Evolutionary conservation across 148 eudicot species (phyloP), one percentile per base, ranked within the genome.

Genomic region (Dianthus caryophyllus): DNA sequence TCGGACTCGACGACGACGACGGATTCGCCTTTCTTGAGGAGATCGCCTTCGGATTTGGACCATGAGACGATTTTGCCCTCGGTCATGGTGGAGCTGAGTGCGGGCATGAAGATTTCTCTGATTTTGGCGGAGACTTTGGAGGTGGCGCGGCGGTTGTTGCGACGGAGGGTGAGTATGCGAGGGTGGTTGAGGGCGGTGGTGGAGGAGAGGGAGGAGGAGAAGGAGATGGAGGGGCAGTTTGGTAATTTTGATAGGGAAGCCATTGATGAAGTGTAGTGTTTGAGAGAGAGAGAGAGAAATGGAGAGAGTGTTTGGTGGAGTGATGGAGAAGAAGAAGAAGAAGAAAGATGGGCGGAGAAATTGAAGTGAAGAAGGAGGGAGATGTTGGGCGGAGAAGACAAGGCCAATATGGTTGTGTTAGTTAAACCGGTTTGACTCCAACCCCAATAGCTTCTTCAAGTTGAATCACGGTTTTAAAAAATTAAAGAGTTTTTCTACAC

Each of bases 71-170:
- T 88, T 69, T 92, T 92, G 0, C 97, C 97, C 52, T 92, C 97
- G 0, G 97, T 92, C 97, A 92, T 92, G 38, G 97, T 92, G 3
- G 97, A 92, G 75, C 96, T 88, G 14, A 92, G 76, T 0, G 97
- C 97, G 1, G 97, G 97, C 97, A 92, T 92, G 84, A 92, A 92
- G 63, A 92, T 92, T 75, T 92, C 97, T 0, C 96, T 80, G 79
- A 92, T 87, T 84, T 88, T 92, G 48, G 96, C 87, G 30, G 60
- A 69, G 10, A 81, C 41, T 50, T 20, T 63, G 36, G 81, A 20
- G 4, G 61, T 29, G 27, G 24, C 52, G 0, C 67, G 75, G 49
- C 75, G 80, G 48, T 67, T 67, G 10, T 53, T 64, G 25, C 55
- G 48, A 20, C 77, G 68, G 39, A 66, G 25, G 15, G 70, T 9